phyloP scores from a whole-genome alignment of 208 protist genomes.

The Trypanosoma brucei region DNA sequence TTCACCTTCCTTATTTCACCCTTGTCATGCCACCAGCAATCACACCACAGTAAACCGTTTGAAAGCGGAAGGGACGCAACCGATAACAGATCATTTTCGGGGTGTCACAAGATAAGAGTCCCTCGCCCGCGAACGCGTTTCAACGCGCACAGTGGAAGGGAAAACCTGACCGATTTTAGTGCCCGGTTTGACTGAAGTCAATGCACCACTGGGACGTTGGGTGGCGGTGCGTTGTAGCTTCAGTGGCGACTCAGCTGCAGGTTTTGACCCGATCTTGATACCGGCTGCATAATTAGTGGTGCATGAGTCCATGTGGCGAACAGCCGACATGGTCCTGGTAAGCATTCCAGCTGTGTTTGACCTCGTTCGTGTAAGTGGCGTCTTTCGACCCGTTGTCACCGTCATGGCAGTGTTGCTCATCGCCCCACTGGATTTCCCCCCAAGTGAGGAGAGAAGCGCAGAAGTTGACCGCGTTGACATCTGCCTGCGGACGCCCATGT shows the following conservation, averaged over 20 bases:
- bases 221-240: neutral
- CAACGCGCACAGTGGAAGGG: too few relatives aligned
- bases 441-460: neutral
- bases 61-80: too few relatives aligned
- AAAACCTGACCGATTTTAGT: neutral
- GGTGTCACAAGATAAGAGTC: too few relatives aligned
- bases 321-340: neutral
- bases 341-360: neutral
- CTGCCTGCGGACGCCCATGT: neutral
- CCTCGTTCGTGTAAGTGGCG: neutral
- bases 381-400: neutral
- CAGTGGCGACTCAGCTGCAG: neutral
- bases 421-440: neutral
- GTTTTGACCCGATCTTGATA: neutral
- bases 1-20: too few relatives aligned
- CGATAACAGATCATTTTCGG: too few relatives aligned
- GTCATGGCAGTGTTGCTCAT: neutral
- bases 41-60: too few relatives aligned
- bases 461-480: neutral
- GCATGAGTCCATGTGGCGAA: neutral
- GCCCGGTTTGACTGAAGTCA: neutral
- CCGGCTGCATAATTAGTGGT: neutral
- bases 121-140: too few relatives aligned
- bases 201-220: neutral
- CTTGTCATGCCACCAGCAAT: too few relatives aligned